Evolutionary conservation across 2,329 filamentous ascomycete species (phyloP), one percentile per base, ranked within the genome.

Genomic region (Clonostachys byssicola): DNA sequence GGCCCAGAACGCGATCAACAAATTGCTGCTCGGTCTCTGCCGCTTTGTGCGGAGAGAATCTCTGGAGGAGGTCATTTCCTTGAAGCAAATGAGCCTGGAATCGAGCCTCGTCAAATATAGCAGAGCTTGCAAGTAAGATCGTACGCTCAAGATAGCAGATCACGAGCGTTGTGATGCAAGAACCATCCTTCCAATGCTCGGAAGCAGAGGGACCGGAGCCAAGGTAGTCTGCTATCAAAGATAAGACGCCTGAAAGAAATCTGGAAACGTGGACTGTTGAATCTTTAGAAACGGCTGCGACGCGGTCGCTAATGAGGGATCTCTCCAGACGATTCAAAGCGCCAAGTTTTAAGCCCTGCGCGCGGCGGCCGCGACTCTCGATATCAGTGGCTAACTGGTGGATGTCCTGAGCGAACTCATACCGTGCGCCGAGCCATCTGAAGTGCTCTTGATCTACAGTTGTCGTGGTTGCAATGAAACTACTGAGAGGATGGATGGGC

Each of bases 61-160:
- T 30, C 23, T 30, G 23, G 12, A 49, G 12, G 12, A 49, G 23
- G 14, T 13, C 30, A 7, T 13, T 40, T 38, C 77, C 75, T 46
- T 80, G 73, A 1, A 71, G 66, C 13, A 86, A 63, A 57, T 85
- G 81, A 30, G 81, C 82, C 58, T 83, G 82, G 61, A 86, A 86
- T 34, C 67, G 71, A 14, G 80, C 81, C 54, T 86, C 83, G 48
- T 85, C 79, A 52, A 86, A 86, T 1, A 61, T 56, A 5, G 57
- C 18, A 1, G 61, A 60, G 12, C 68, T 72, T 2, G 76, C 67
- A 34, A 81, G 67, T 1, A 57, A 53, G 47, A 78, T 71, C 0
- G 78, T 85, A 17, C 75, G 70, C 60, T 73, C 71, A 65, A 83
- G 76, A 54, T 77, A 81, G 49, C 77, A 74, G 46, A 78, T 57